A percentile compares a stretch with the other conserved stretches of the same genome.
phyloP scores from a whole-genome alignment of 495 filamentous ascomycete species.

The Staphylotrichum longicolle region DNA sequence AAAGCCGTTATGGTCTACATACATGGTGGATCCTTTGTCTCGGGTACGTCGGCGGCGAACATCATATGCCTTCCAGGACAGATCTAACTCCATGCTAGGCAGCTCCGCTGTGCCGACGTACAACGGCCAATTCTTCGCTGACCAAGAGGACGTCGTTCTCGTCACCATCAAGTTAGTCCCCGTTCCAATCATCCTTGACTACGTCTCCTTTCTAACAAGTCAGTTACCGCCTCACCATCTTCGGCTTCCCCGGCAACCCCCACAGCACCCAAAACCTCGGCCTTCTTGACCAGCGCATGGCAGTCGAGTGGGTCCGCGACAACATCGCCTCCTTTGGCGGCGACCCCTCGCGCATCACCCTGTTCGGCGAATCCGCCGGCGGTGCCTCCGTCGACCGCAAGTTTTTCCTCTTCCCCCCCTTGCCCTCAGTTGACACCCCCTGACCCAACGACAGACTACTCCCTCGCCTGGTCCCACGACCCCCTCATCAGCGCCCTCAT shows the following conservation, averaged over 20 bases:
- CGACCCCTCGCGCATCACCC: constrained; percentile 49
- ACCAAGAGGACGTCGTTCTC: constrained; percentile 9
- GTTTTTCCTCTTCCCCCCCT: background rate
- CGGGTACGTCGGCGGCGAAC: constrained; percentile 41
- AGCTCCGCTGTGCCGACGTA: constrained; percentile 10
- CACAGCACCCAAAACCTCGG: constrained; percentile 45
- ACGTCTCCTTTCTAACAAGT: too few species aligned
- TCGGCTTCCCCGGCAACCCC: constrained; percentile 50
- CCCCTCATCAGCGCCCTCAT: constrained; percentile 38
- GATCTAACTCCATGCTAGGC: background rate
- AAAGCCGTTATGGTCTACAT: constrained; percentile 35
- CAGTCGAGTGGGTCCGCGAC: constrained; percentile 50
- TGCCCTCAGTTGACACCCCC: too few species aligned
- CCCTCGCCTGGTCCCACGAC: constrained; percentile 45
- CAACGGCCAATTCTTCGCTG: constrained; percentile 15
- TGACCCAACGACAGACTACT: constrained; percentile 27
- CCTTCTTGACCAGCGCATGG: constrained; percentile 54
- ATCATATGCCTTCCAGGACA: too few species aligned
- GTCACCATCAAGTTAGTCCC: constrained; percentile 14
- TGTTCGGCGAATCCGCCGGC: constrained; percentile 55
- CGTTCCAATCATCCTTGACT: too few species aligned
- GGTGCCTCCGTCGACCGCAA: constrained; percentile 36
- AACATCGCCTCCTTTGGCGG: constrained; percentile 60
- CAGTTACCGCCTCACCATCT: constrained; percentile 61
- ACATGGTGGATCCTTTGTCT: constrained; percentile 30